phyloP scores from a whole-genome alignment of 2,329 filamentous ascomycete genomes.

The Fonsecaea monophora region DNA sequence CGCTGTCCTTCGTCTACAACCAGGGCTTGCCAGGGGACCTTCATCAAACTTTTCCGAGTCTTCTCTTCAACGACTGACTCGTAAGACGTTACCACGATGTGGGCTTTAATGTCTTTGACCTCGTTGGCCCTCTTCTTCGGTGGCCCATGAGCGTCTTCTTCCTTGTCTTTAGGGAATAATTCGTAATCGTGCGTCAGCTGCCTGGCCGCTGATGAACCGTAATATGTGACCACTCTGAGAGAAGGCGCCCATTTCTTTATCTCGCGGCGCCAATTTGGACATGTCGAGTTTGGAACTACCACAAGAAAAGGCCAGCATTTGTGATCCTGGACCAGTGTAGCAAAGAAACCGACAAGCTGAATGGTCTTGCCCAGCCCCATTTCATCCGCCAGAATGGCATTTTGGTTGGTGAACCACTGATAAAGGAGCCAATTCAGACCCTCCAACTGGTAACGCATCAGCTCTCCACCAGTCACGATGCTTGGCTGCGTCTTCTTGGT shows the following conservation, averaged over 20 bases:
- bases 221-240: slow-evolving; percentile 89
- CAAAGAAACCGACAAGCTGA: slow-evolving; percentile 83
- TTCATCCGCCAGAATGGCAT: slow-evolving; percentile 92
- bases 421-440: slow-evolving; percentile 95
- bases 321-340: slow-evolving; percentile 71
- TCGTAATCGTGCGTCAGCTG: slow-evolving; percentile 82
- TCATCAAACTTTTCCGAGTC: slow-evolving; percentile 69
- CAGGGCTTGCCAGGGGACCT: slow-evolving; percentile 82
- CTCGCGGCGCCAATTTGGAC: slow-evolving; percentile 96
- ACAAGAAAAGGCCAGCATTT: slow-evolving; percentile 90
- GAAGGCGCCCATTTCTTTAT: slow-evolving; percentile 91
- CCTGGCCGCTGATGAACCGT: slow-evolving; percentile 76
- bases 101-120: slow-evolving; percentile 74
- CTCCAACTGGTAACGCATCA: slow-evolving; percentile 94
- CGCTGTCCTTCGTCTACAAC: slow-evolving; percentile 96
- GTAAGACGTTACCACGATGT: slow-evolving; percentile 94
- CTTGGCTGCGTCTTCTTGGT: slow-evolving; percentile 75
- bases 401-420: slow-evolving; percentile 82
- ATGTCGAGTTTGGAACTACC: slow-evolving; percentile 93
- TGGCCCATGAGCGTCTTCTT: slow-evolving; percentile 45
- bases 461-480: slow-evolving; percentile 74
- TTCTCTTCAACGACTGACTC: slow-evolving; percentile 81
- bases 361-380: slow-evolving; percentile 99
- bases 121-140: slow-evolving; percentile 34
- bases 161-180: slow-evolving; percentile 70